Percentiles rank a stretch among this genome's conserved stretches.
Evolutionary conservation across 768 basidiomycete species (phyloP).

Genomic region (Myochromella boudieri): DNA sequence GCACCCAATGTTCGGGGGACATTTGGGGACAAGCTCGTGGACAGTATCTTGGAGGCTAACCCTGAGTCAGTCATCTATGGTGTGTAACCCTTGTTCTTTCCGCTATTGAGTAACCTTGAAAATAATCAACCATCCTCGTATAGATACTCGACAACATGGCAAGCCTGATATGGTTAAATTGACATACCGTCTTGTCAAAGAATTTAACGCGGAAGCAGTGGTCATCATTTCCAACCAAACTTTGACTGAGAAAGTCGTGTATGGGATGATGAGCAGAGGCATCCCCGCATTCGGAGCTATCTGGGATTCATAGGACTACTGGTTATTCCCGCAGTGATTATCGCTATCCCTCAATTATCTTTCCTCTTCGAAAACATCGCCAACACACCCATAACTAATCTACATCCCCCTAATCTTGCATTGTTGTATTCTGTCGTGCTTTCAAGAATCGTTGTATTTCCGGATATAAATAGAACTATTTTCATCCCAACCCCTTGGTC

Average conservation of each 20-base stretch:
- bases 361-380: background rate
- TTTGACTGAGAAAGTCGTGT: conserved; percentile 56
- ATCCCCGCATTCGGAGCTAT: conserved; percentile 63
- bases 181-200: conserved; percentile 42
- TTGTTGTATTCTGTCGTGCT: background rate
- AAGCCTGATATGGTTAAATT: conserved; percentile 51
- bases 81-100: conserved; percentile 20
- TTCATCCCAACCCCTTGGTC: background rate
- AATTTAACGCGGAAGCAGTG: conserved; percentile 53
- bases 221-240: conserved; percentile 60
- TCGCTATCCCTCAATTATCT: background rate
- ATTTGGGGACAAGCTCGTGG: conserved; percentile 59
- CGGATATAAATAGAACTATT: background rate
- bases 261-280: conserved; percentile 57
- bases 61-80: conserved; percentile 58
- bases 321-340: background rate
- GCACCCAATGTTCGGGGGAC: conserved; percentile 60
- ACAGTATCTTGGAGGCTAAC: conserved; percentile 48
- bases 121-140: too few species aligned
- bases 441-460: background rate
- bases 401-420: background rate
- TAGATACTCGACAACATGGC: conserved; percentile 45
- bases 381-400: background rate
- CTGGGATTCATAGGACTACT: conserved; percentile 40
- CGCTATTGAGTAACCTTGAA: conserved; percentile 13